Conservation (phyloP, 306 rosid genomes). For the Cucurbita maxima region DNA sequence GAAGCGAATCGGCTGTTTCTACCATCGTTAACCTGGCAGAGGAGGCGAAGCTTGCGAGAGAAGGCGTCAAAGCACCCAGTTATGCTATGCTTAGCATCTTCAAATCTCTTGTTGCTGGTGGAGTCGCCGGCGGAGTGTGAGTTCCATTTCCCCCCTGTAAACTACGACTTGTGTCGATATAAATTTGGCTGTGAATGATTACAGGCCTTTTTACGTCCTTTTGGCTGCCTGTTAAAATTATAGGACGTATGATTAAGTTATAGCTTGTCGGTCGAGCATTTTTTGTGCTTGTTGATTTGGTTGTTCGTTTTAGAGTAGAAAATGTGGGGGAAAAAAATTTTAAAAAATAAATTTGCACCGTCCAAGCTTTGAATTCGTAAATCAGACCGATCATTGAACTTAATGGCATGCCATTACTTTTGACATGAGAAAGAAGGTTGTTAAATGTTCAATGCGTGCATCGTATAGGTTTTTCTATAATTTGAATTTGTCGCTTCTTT, state of each 20-base stretch:
- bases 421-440: not conserved
- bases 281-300: not conserved
- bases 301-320: not conserved
- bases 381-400: not conserved
- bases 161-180: not conserved
- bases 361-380: not conserved
- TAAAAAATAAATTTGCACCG: not conserved
- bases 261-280: not conserved
- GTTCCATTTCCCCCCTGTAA: constrained; percentile 16
- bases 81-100: constrained; percentile 52
- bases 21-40: constrained; percentile 78
- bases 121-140: constrained; percentile 99
- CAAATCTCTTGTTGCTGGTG: constrained; percentile 91
- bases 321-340: not conserved
- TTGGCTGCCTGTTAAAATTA: not conserved
- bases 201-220: not conserved
- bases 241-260: not conserved
- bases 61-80: constrained; percentile 66
- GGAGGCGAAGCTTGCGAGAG: constrained; percentile 88
- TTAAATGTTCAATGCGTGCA: not conserved
- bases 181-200: not conserved
- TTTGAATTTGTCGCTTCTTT: not conserved
- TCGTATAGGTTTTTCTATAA: not conserved
- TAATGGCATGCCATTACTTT: not conserved
- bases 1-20: constrained; percentile 63